Evolutionary conservation across 495 filamentous ascomycete species (phyloP).

Genomic region (Pseudevernia furfuracea): DNA sequence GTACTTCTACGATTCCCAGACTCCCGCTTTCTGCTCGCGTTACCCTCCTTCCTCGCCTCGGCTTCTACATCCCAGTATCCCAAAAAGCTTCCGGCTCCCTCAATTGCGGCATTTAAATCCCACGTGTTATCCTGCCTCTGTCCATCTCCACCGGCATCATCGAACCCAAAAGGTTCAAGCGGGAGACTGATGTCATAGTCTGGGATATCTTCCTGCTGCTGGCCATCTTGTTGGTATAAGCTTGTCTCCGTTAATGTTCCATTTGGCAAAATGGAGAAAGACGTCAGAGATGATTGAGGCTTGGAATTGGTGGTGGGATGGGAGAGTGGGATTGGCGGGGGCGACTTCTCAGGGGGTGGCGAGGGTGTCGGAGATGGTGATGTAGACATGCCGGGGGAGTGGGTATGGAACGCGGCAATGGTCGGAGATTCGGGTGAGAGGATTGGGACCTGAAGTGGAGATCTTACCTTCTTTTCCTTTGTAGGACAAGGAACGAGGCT

Average conservation of each 20-base stretch:
- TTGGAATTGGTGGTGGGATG: slow-evolving; percentile 9
- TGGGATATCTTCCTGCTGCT: slow-evolving; percentile 10
- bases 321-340: slow-evolving; percentile 14
- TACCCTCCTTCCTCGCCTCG: slow-evolving; percentile 20
- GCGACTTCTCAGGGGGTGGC: slow-evolving; percentile 1
- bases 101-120: slow-evolving; percentile 24
- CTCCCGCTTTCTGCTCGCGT: neutral
- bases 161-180: slow-evolving; percentile 11
- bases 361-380: slow-evolving; percentile 13
- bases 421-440: slow-evolving; percentile 5
- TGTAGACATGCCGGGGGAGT: slow-evolving; percentile 16
- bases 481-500: slow-evolving; percentile 11
- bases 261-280: slow-evolving; percentile 24
- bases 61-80: slow-evolving; percentile 22
- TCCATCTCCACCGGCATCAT: neutral
- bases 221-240: slow-evolving; percentile 21
- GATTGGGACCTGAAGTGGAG: neutral
- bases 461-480: neutral
- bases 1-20: neutral
- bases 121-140: neutral
- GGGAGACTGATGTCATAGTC: slow-evolving; percentile 15
- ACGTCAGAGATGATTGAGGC: slow-evolving; percentile 21
- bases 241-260: slow-evolving; percentile 22
- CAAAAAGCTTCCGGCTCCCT: slow-evolving; percentile 25
- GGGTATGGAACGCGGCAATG: neutral